Base-by-base conservation (phyloP, 805 yeast species). In the Millerozyma acaciae region DNA sequence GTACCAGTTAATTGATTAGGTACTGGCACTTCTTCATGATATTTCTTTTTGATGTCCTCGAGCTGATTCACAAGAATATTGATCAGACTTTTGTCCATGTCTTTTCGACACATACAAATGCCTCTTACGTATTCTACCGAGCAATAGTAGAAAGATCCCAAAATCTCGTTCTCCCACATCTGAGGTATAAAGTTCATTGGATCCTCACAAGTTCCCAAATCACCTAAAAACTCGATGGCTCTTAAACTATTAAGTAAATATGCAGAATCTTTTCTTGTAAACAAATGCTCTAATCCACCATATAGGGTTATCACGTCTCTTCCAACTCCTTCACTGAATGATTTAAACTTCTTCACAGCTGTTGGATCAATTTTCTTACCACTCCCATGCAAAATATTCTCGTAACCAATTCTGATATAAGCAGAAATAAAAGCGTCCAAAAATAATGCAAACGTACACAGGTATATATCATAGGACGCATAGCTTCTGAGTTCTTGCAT, bases 61-160 rank as follows among this genome's bases (percentile, higher is more conserved):
- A 65, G 52, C 25, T 46, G 41, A 6, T 51, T 50, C 1, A 61
- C 44, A 33, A 67, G 47, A 14, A 43, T 47, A 28, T 47, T 52
- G 5, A 63, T 51, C 26, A 43, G 46, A 15, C 45, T 42, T 38
- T 53, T 48, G 25, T 66, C 71, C 49, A 61, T 47, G 40, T 67
- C 75, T 48, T 62, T 74, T 47, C 71, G 62, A 47, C 65, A 72
- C 43, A 67, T 64, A 33, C 88, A 66, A 26, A 87, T 71, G 9
- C 79, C 78, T 28, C 73, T 75, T 26, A 89, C 68, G 48, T 87
- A 74, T 32, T 75, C 80, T 6, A 80, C 60, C 0, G 95, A 88
- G 37, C 89, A 79, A 53, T 86, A 88, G 61, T 86, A 80, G 62
- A 80, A 87, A 25, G 72, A 73, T 8, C 65, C 64, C 33, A 87